phyloP scores from a whole-genome alignment of 2,329 filamentous ascomycete species.

The Aspergillus jensenii region DNA sequence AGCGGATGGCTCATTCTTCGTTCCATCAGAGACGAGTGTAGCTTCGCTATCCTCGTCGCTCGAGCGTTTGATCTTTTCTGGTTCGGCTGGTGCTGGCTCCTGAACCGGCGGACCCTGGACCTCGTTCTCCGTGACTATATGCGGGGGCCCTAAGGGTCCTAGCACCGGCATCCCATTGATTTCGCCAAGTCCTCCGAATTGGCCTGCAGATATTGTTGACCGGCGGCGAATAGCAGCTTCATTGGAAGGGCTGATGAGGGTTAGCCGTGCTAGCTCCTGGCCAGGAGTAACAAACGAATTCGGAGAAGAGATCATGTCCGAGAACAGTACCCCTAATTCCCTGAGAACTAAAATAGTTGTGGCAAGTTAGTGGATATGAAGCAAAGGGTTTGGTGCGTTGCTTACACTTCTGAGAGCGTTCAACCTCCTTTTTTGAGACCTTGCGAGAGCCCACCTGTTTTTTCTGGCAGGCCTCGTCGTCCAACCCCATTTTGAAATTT shows the following conservation, averaged over 20 bases:
- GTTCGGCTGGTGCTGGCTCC: constrained; percentile 14
- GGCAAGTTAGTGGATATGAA: constrained; percentile 5
- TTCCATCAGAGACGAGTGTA: constrained; percentile 37
- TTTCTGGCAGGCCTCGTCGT: constrained; percentile 60
- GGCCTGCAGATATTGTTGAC: constrained; percentile 41
- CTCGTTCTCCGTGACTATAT: constrained; percentile 16
- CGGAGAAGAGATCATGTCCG: constrained; percentile 65
- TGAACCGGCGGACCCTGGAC: constrained; percentile 20
- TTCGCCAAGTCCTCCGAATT: constrained; percentile 38
- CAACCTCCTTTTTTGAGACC: constrained; percentile 58
- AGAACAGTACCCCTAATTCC: constrained; percentile 70
- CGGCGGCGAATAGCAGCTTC: constrained; percentile 53
- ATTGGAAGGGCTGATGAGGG: constrained; percentile 63
- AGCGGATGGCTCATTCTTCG: constrained; percentile 21
- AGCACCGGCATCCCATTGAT: constrained; percentile 47
- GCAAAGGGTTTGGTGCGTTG: constrained; percentile 18
- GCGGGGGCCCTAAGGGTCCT: constrained; percentile 46
- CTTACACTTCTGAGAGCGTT: constrained; percentile 72
- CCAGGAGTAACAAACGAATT: constrained; percentile 67
- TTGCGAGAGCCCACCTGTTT: constrained; percentile 76
- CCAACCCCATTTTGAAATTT: constrained; percentile 65
- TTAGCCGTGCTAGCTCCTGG: constrained; percentile 75
- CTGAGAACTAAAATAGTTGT: constrained; percentile 60
- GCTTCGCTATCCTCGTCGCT: constrained; percentile 33
- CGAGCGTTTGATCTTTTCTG: constrained; percentile 22